Percentiles rank a stretch among this genome's conserved stretches.
Evolutionary conservation across 1,284 basidiomycete genomes (phyloP).

Genomic region (Cryptococcus neoformans): DNA sequence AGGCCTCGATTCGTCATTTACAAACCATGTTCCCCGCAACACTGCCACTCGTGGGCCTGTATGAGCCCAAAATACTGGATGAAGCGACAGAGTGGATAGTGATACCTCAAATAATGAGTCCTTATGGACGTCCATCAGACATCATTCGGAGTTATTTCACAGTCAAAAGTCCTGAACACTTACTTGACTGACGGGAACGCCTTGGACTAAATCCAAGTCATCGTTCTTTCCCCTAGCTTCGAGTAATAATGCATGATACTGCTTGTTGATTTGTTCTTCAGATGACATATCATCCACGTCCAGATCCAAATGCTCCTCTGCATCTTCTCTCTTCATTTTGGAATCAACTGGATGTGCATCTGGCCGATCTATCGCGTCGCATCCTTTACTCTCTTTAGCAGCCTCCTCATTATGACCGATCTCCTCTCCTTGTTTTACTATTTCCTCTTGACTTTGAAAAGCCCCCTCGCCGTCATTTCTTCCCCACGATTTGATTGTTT

Average conservation of each 20-base stretch:
- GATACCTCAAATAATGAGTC: slow-evolving; percentile 51
- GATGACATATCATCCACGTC: slow-evolving; percentile 1
- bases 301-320: slow-evolving; percentile 11
- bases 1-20: slow-evolving; percentile 50
- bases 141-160: not conserved
- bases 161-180: slow-evolving; percentile 9
- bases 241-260: slow-evolving; percentile 32
- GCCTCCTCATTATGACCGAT: slow-evolving; percentile 26
- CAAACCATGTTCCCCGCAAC: slow-evolving; percentile 55
- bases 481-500: slow-evolving; percentile 26
- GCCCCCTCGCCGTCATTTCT: slow-evolving; percentile 31
- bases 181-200: slow-evolving; percentile 48
- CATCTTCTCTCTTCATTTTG: slow-evolving; percentile 13
- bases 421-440: slow-evolving; percentile 39
- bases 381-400: slow-evolving; percentile 1
- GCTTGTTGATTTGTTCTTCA: slow-evolving; percentile 12
- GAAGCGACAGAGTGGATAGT: slow-evolving; percentile 43
- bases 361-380: slow-evolving; percentile 3
- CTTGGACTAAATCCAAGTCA: slow-evolving; percentile 39
- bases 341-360: slow-evolving; percentile 10
- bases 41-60: slow-evolving; percentile 53
- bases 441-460: slow-evolving; percentile 1
- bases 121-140: slow-evolving; percentile 20
- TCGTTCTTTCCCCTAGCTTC: slow-evolving; percentile 32
- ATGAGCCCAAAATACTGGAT: slow-evolving; percentile 57